phyloP scores from a whole-genome alignment of 1,284 basidiomycete species.

The Microbotryum intermedium region DNA sequence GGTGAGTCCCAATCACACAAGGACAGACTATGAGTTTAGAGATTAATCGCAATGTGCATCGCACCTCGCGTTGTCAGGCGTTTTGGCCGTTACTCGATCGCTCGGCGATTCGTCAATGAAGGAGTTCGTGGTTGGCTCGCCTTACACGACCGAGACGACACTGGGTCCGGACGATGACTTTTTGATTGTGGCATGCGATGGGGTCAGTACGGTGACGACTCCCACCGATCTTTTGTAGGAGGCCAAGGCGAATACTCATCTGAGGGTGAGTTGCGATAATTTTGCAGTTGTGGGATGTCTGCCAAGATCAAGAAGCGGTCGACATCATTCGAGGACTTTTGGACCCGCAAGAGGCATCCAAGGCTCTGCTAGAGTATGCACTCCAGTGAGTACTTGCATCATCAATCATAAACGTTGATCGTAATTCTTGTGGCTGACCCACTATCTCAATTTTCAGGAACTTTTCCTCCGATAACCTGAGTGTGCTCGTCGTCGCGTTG shows the following conservation, averaged over 20 bases:
- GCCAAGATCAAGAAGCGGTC: slow-evolving; percentile 83
- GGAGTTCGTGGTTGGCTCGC: slow-evolving; percentile 95
- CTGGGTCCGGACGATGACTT: slow-evolving; percentile 79
- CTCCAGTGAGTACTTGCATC: slow-evolving; percentile 41
- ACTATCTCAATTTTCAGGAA: slow-evolving; percentile 4
- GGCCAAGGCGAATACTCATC: background rate
- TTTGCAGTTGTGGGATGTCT: slow-evolving; percentile 76
- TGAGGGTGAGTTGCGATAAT: background rate
- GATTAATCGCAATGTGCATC: too few relatives aligned
- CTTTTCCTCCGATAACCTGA: slow-evolving; percentile 33
- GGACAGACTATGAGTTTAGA: too few relatives aligned
- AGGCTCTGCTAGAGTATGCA: slow-evolving; percentile 73
- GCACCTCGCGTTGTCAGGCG: slow-evolving; percentile 6
- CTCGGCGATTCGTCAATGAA: slow-evolving; percentile 98
- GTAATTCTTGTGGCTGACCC: background rate
- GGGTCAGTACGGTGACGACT: slow-evolving; percentile 38
- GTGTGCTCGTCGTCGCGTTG: slow-evolving; percentile 29
- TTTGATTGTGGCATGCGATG: slow-evolving; percentile 87
- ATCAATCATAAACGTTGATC: background rate
- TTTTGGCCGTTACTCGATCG: slow-evolving; percentile 85
- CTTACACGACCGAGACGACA: slow-evolving; percentile 95
- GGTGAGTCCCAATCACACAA: background rate
- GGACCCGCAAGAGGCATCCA: slow-evolving; percentile 79
- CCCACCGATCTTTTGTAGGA: background rate
- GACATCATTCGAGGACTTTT: slow-evolving; percentile 55